phyloP scores from a whole-genome alignment of 179 eudicot genomes.

The Pouteria campechiana region DNA sequence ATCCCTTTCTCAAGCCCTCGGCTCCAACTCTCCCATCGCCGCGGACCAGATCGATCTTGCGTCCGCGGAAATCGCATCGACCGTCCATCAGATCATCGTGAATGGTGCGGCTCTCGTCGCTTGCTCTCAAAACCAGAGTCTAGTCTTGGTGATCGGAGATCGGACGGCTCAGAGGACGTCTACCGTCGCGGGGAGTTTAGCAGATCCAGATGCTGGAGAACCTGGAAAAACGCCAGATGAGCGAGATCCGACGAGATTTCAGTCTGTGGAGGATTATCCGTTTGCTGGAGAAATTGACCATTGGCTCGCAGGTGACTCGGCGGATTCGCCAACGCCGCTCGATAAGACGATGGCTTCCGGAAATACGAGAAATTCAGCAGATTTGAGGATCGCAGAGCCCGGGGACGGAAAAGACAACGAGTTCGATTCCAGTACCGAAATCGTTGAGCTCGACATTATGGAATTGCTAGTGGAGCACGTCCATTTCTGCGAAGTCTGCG shows the following conservation, averaged over 20 bases:
- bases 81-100: conserved; percentile 51
- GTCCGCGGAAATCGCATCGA: conserved; percentile 47
- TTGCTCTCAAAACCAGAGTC: conserved; percentile 2
- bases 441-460: conserved; percentile 52
- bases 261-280: no score
- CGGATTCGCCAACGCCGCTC: not conserved
- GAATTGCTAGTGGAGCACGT: conserved; percentile 58
- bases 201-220: not conserved
- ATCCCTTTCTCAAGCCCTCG: conserved; percentile 43
- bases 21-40: conserved; percentile 23
- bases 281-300: no score
- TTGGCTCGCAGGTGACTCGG: not conserved
- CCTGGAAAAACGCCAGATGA: no score
- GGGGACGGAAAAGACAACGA: conserved; percentile 3
- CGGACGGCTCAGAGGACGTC: not conserved
- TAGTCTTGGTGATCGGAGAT: not conserved
- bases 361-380: not conserved
- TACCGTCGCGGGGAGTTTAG: not conserved
- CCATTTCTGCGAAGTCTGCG: conserved; percentile 68
- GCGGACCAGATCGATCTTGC: conserved; percentile 24
- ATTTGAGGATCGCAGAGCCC: conserved; percentile 6
- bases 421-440: conserved; percentile 20
- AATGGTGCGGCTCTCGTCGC: conserved; percentile 65
- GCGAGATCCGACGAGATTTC: no score
- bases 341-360: not conserved